These are phyloP conservation scores for Phoma sp. DNA, from an alignment of 2,329 filamentous ascomycete genomes.

Conservation along the genomic window DNA sequence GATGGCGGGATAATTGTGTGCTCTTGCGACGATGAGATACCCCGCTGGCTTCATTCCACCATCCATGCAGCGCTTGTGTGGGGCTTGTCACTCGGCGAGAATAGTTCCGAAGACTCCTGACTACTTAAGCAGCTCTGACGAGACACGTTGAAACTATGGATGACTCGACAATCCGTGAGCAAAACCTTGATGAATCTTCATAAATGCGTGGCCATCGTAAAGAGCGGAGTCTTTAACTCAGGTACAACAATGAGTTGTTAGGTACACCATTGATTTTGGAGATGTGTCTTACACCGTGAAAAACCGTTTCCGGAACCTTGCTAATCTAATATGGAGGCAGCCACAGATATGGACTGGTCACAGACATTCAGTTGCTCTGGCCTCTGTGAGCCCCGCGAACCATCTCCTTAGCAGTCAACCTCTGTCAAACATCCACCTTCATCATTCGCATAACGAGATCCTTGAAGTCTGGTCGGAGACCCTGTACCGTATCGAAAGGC, in stretches of 20 bases:
- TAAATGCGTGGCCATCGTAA: no score
- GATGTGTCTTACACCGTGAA: no score
- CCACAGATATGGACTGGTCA: no score
- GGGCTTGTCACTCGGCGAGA: constrained; percentile 22
- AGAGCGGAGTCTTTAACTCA: no score
- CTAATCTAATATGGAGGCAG: no score
- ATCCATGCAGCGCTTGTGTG: constrained; percentile 16
- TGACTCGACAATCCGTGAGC: no score
- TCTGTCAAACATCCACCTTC: constrained; percentile 18
- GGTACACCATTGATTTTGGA: no score
- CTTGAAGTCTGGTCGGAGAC: constrained; percentile 19
- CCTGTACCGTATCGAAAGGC: constrained; percentile 38
- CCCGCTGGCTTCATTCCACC: constrained; percentile 28
- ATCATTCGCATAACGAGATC: constrained; percentile 24
- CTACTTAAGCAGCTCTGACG: not conserved
- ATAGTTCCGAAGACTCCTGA: constrained; percentile 20
- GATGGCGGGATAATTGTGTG: constrained; percentile 34
- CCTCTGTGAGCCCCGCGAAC: constrained; percentile 20
- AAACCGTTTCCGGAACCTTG: no score
- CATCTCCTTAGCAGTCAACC: constrained; percentile 24
- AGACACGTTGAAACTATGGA: no score
- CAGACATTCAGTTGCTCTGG: no score
- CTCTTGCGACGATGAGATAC: constrained; percentile 26
- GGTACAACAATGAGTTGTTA: no score
- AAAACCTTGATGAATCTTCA: no score